Evolutionary conservation across 768 basidiomycete species (phyloP), one percentile per base, ranked within the genome.

Genomic region (Auriscalpium vulgare): DNA sequence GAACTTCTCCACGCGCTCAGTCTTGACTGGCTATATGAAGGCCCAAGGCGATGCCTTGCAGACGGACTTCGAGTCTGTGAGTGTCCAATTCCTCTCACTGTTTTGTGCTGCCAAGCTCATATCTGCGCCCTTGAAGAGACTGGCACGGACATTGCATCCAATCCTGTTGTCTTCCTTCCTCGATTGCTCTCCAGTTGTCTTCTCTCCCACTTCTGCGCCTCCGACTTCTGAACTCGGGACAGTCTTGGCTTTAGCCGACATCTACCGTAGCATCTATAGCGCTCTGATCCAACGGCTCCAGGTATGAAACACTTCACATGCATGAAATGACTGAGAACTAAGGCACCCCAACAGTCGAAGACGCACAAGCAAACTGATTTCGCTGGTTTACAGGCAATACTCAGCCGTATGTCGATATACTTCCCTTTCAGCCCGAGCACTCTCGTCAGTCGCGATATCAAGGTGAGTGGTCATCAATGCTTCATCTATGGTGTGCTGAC

Each of bases 161-260:
- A 84, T 85, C 10, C 73, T 97, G 10, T 72, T 92, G 2, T 85
- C 91, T 19, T 85, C 88, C 1, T 91, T 92, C 70, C 80, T 98
- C 19, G 95, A 98, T 67, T 82, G 83, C 60, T 91, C 91, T 4
- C 91, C 95, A 2, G 66, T 80, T 13, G 88, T 88, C 2, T 95
- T 95, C 70, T 78, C 84, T 4, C 87, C 89, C 0, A 79, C 77
- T 59, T 71, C 71, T n/a, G 75, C 65, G 35, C 80, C 83, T 2
- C 68, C 80, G 11, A 84, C 85, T 56, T 78, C 77, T 2, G 85
- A 88, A 57, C 68, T 83, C 16, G 78, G 81, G 56, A 73, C 84
- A 55, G 71, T 91, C 14, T 57, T 78, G n/a, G 76, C 78, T 1
- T 76, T 85, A 6, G 74, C 75, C 34, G 75, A 77, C 56, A 82